Conservation (phyloP, 2,329 filamentous ascomycete species). For the Paraphaeosphaeria sporulosa region DNA sequence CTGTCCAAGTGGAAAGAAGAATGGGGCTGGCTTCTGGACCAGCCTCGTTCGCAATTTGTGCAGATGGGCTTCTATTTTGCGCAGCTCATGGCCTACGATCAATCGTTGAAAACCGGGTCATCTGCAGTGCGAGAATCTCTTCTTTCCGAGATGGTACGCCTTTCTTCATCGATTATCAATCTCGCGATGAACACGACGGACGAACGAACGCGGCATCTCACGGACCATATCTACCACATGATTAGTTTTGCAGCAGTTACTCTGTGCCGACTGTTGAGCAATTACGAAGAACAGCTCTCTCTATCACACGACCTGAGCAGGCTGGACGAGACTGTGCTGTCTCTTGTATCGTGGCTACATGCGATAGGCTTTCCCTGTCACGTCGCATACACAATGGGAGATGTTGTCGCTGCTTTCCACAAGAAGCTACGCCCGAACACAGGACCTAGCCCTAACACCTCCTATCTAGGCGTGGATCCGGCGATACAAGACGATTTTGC, state of each 20-base stretch:
- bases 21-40: conserved; percentile 53
- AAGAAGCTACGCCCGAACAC: conserved; percentile 46
- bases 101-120: conserved; percentile 47
- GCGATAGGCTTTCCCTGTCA: conserved; percentile 54
- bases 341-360: conserved; percentile 51
- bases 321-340: conserved; percentile 46
- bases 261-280: conserved; percentile 48
- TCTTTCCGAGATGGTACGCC: conserved; percentile 52
- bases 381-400: conserved; percentile 51
- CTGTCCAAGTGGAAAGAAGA: conserved; percentile 51
- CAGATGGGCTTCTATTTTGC: conserved; percentile 58
- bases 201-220: conserved; percentile 54
- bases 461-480: conserved; percentile 25
- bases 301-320: conserved; percentile 39
- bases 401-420: conserved; percentile 48
- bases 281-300: conserved; percentile 46
- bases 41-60: conserved; percentile 56
- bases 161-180: conserved; percentile 51
- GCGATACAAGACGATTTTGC: conserved; percentile 31
- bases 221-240: conserved; percentile 58
- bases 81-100: conserved; percentile 53
- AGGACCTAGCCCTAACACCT: conserved; percentile 24
- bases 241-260: conserved; percentile 55
- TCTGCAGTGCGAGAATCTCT: conserved; percentile 46
- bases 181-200: conserved; percentile 55